These are phyloP conservation scores for Clausena lansium DNA, from an alignment of 345 rosid species.

Conservation along the genomic window DNA sequence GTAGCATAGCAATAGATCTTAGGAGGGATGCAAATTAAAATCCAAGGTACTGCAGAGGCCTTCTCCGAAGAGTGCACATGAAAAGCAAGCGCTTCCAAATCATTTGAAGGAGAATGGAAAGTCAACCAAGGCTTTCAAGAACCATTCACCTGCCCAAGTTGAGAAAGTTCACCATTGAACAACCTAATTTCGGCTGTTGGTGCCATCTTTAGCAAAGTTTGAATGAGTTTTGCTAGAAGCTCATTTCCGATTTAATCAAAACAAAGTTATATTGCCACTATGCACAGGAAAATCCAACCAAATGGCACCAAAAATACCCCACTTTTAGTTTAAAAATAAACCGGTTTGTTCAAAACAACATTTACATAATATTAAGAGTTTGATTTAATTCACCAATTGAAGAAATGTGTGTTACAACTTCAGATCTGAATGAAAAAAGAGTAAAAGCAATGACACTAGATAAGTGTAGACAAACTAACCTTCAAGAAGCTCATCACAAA, in stretches of 20 bases:
- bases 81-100: constrained; percentile 73
- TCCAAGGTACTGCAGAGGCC: constrained; percentile 42
- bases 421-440: constrained; percentile 20
- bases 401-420: constrained; percentile 26
- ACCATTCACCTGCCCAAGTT: constrained; percentile 88
- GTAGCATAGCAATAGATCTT: constrained; percentile 6
- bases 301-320: background rate
- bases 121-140: constrained; percentile 73
- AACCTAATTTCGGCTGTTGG: constrained; percentile 93
- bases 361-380: background rate
- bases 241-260: constrained; percentile 65
- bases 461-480: constrained; percentile 39
- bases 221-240: constrained; percentile 80
- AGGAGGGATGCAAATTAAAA: constrained; percentile 13
- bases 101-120: constrained; percentile 89
- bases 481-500: constrained; percentile 87
- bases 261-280: constrained; percentile 27
- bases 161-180: constrained; percentile 70
- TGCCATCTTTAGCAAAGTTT: too few species aligned
- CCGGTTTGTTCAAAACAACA: background rate
- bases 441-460: too few species aligned
- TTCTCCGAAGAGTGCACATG: constrained; percentile 89
- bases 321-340: background rate
- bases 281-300: constrained; percentile 9
- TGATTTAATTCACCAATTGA: background rate